phyloP scores from a whole-genome alignment of 192 early-diverging fungal genomes.

The Diversispora eburnea region DNA sequence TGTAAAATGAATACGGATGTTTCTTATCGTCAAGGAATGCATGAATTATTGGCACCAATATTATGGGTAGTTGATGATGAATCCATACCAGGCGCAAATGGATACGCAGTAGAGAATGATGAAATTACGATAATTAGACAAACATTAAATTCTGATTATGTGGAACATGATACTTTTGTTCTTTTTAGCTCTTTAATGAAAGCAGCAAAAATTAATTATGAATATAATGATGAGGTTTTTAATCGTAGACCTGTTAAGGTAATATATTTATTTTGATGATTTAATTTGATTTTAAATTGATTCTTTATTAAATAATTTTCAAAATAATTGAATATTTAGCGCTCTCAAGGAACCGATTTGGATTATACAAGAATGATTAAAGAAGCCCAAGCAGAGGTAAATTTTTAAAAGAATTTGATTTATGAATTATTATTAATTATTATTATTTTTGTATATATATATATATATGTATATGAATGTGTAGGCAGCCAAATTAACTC shows the following conservation, averaged over 20 bases:
- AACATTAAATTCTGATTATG: constrained; percentile 63
- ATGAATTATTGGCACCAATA: constrained; percentile 87
- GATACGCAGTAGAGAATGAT: constrained; percentile 3
- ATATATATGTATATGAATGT: background rate
- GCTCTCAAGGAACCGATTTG: constrained; percentile 16
- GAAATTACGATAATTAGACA: constrained; percentile 45
- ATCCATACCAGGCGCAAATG: constrained; percentile 29
- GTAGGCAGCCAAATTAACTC: constrained; percentile 49
- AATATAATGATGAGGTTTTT: constrained; percentile 59
- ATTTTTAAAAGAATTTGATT: background rate
- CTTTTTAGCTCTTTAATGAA: constrained; percentile 84
- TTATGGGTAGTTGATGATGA: constrained; percentile 76
- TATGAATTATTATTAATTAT: background rate
- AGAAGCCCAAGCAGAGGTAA: constrained; percentile 19
- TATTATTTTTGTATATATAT: background rate
- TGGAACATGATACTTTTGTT: constrained; percentile 84
- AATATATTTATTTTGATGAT: too few relatives aligned
- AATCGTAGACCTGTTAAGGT: constrained; percentile 39
- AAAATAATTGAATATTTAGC: constrained; percentile 3
- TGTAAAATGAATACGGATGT: constrained; percentile 83
- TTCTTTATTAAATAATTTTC: background rate
- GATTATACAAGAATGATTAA: constrained; percentile 11
- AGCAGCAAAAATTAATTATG: constrained; percentile 79
- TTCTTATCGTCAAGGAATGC: constrained; percentile 98
- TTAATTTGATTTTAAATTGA: too few relatives aligned